Conservation (phyloP, 2,329 filamentous ascomycete species). For the Talaromyces rugulosus region DNA sequence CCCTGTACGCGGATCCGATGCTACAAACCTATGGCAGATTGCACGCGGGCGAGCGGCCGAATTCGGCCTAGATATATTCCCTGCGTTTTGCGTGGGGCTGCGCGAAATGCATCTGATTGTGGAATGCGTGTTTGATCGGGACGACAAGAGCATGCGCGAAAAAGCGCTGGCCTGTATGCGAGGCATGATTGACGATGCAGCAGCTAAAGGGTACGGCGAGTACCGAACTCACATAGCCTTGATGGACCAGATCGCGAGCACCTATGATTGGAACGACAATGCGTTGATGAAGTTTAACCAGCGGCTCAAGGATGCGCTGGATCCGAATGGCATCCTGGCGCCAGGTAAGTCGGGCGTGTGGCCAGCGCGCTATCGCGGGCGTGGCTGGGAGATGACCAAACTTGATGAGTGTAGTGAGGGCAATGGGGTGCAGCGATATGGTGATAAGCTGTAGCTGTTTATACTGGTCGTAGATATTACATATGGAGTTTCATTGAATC, state of each 20-base stretch:
- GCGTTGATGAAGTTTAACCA: constrained; percentile 43
- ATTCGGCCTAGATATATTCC: constrained; percentile 35
- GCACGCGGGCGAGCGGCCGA: constrained; percentile 26
- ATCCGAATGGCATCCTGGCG: constrained; percentile 46
- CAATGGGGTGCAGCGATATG: constrained; percentile 4
- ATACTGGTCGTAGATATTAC: too few relatives aligned
- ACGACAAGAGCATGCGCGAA: constrained; percentile 8
- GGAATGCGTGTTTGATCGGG: constrained; percentile 12
- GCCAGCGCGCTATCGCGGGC: constrained; percentile 15
- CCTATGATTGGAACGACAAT: constrained; percentile 41
- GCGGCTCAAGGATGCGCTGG: constrained; percentile 44
- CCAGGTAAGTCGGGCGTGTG: constrained; percentile 48
- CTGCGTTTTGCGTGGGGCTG: constrained; percentile 38
- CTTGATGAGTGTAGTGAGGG: constrained; percentile 1
- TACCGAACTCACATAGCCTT: constrained; percentile 12
- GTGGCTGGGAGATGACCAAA: constrained; percentile 10
- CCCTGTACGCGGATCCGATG: constrained; percentile 41
- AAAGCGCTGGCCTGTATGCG: constrained; percentile 10
- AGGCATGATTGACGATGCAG: constrained; percentile 9
- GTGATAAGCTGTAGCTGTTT: background rate
- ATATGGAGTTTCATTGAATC: background rate
- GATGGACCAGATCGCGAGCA: constrained; percentile 32
- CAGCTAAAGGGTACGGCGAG: constrained; percentile 11
- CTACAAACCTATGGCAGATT: constrained; percentile 33
- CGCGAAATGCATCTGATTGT: constrained; percentile 22